Percentiles rank a stretch among this genome's conserved stretches.
Evolutionary conservation across 352 stramenopile species (phyloP).

Genomic region (Phytophthora sp.): DNA sequence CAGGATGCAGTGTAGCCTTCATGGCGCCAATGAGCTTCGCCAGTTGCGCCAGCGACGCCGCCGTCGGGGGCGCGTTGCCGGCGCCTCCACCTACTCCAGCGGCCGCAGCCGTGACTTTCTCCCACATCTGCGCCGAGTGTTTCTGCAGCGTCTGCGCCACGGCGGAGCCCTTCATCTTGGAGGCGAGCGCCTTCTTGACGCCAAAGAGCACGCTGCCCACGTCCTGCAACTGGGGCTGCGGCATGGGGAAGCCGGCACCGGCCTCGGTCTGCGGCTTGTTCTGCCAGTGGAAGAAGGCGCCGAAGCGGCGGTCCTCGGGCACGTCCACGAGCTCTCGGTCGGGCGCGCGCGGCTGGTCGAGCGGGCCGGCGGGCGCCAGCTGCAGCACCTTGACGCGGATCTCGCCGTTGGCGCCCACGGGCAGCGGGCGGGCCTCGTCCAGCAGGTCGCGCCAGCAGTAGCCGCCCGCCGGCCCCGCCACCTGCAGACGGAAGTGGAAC

Average conservation of each 20-base stretch:
- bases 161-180: conserved; percentile 79
- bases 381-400: conserved; percentile 83
- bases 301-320: conserved; percentile 68
- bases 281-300: conserved; percentile 68
- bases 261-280: conserved; percentile 17
- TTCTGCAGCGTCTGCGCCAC: conserved; percentile 80
- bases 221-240: conserved; percentile 42
- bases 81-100: conserved; percentile 25
- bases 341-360: conserved; percentile 2
- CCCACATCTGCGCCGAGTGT: conserved; percentile 72
- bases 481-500: conserved; percentile 83
- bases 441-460: conserved; percentile 86
- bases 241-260: conserved; percentile 12
- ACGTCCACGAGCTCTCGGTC: conserved; percentile 54
- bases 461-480: conserved; percentile 22
- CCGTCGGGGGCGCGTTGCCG: conserved; percentile 57
- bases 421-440: conserved; percentile 51
- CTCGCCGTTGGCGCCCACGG: conserved; percentile 42
- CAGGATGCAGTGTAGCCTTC: conserved; percentile 61
- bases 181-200: conserved; percentile 81
- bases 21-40: conserved; percentile 70
- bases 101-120: conserved; percentile 59
- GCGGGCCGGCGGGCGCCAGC: conserved; percentile 31
- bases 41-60: conserved; percentile 63
- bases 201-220: conserved; percentile 66